A percentile compares a stretch with the other conserved stretches of the same genome.
These are phyloP conservation scores for Flaveria brownii DNA, from an alignment of 129 eudicot genomes.

Conservation along the genomic window DNA sequence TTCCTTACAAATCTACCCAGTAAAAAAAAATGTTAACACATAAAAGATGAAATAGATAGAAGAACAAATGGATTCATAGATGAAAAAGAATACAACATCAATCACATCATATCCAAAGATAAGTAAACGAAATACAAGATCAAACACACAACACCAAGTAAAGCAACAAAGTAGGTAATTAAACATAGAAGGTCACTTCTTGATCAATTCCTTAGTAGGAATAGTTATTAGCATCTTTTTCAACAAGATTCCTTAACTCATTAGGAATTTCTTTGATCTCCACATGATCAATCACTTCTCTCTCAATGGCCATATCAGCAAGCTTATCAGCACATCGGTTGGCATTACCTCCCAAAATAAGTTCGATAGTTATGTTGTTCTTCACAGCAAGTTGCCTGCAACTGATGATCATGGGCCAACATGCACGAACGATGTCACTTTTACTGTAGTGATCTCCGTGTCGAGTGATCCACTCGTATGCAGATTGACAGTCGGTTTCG, in stretches of 20 bases:
- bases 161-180: too few relatives aligned
- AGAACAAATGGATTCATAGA: too few relatives aligned
- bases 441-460: neutral
- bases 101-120: too few relatives aligned
- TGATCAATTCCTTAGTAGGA: too few relatives aligned
- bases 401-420: neutral
- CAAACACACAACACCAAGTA: too few relatives aligned
- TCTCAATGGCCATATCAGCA: neutral
- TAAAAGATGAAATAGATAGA: too few relatives aligned
- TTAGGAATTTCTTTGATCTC: neutral
- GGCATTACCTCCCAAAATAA: neutral
- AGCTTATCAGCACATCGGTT: conserved; percentile 7
- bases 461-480: neutral
- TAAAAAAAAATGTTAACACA: too few relatives aligned
- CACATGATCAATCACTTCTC: neutral
- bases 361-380: neutral
- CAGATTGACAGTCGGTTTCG: neutral
- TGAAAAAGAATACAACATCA: too few relatives aligned
- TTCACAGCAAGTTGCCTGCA: neutral
- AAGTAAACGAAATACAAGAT: too few relatives aligned
- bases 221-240: neutral
- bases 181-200: too few relatives aligned
- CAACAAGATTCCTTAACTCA: neutral
- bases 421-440: neutral
- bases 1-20: too few relatives aligned